A percentile compares a stretch with the other conserved stretches of the same genome.
Conservation (phyloP, 108 stramenopile genomes). For the Aurantiochytrium sp. region DNA sequence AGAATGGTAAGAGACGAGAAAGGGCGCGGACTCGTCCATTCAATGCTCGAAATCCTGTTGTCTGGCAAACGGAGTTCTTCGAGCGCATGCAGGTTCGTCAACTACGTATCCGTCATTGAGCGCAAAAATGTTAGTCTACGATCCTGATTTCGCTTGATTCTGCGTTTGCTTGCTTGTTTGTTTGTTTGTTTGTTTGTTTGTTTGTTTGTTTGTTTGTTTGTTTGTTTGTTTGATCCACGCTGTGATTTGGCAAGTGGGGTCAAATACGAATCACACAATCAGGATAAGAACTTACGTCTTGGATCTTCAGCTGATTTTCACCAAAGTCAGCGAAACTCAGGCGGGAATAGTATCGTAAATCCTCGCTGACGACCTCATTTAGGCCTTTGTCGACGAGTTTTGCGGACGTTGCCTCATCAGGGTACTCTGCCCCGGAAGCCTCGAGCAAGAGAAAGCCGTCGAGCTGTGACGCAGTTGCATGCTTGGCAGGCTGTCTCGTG, state of each 20-base stretch:
- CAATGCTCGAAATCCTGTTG: not conserved
- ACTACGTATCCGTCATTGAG: not conserved
- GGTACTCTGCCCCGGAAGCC: not conserved
- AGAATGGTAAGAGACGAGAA: not conserved
- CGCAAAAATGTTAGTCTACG: too few species aligned
- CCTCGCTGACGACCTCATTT: not conserved
- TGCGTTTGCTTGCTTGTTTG: too few species aligned
- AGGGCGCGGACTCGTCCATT: not conserved
- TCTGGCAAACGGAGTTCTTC: not conserved
- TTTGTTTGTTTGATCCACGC: too few species aligned
- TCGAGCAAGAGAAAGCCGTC: not conserved
- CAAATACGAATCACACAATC: too few species aligned
- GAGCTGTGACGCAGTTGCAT: not conserved
- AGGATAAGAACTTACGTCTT: not conserved
- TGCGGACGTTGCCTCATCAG: not conserved
- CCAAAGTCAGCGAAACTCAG: not conserved
- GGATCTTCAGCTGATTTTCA: not conserved
- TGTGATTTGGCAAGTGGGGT: too few species aligned
- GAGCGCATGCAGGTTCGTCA: not conserved
- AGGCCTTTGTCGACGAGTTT: not conserved
- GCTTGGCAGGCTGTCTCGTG: not conserved
- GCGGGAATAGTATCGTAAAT: not conserved
- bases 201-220: too few species aligned
- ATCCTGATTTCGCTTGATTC: too few species aligned
- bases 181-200: too few species aligned